Evolutionary conservation across 148 eudicot species (phyloP).

Genomic region (Fagopyrum esculentum): DNA sequence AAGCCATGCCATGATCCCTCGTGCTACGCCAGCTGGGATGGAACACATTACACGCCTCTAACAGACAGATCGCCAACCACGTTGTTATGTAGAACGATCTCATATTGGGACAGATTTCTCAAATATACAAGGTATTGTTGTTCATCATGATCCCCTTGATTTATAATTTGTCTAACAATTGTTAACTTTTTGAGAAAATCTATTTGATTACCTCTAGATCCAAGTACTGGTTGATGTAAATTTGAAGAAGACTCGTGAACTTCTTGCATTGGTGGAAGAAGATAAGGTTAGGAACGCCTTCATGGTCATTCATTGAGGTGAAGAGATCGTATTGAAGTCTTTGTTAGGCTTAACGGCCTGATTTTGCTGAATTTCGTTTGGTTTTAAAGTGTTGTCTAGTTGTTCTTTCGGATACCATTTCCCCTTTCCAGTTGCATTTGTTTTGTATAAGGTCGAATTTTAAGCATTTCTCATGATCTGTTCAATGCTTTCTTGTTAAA

Average conservation of each 20-base stretch:
- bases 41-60: slow-evolving; percentile 9
- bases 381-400: too few species aligned
- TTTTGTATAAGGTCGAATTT: too few species aligned
- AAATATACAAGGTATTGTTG: slow-evolving; percentile 69
- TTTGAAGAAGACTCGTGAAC: slow-evolving; percentile 78
- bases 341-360: not conserved
- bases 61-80: not conserved
- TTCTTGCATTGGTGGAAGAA: slow-evolving; percentile 77
- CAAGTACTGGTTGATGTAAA: slow-evolving; percentile 71
- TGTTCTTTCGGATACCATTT: too few species aligned
- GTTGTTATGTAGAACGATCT: slow-evolving; percentile 55
- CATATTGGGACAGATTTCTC: slow-evolving; percentile 72
- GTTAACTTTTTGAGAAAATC: not conserved
- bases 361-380: too few species aligned
- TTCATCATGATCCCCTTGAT: not conserved
- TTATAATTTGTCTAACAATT: not conserved
- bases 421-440: too few species aligned
- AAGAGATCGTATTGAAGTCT: not conserved
- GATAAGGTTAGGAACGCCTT: slow-evolving; percentile 31
- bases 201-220: slow-evolving; percentile 31
- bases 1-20: slow-evolving; percentile 8
- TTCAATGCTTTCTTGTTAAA: too few species aligned
- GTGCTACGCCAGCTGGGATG: not conserved
- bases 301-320: not conserved
- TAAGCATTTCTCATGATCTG: too few species aligned